These are phyloP conservation scores for Amanita inopinata DNA, from an alignment of 768 basidiomycete genomes.

Conservation along the genomic window DNA sequence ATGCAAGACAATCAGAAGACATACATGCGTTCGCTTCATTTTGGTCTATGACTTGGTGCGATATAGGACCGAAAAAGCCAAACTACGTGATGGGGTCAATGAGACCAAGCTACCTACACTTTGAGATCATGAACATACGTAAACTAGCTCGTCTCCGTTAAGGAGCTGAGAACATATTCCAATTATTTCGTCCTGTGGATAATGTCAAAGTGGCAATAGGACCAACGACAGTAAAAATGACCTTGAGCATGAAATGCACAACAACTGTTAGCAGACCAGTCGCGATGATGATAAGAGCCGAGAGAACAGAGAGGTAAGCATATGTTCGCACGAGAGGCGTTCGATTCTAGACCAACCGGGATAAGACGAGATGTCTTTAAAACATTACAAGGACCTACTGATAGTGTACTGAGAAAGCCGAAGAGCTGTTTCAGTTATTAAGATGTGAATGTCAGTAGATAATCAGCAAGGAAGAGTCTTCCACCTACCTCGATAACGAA, in stretches of 20 bases:
- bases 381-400: conserved; percentile 29
- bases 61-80: conserved; percentile 45
- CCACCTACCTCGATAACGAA: conserved; percentile 36
- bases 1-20: conserved; percentile 12
- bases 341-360: conserved; percentile 36
- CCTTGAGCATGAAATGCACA: conserved; percentile 64
- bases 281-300: conserved; percentile 38
- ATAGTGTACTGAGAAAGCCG: conserved; percentile 40
- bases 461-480: neutral
- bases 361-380: neutral
- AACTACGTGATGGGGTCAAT: conserved; percentile 16
- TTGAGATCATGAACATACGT: conserved; percentile 21
- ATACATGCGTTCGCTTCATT: conserved; percentile 39
- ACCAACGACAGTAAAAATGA: conserved; percentile 12
- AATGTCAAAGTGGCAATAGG: neutral
- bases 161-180: conserved; percentile 38
- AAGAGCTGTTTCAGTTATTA: conserved; percentile 22
- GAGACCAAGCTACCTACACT: no score
- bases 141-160: conserved; percentile 24
- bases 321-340: conserved; percentile 43
- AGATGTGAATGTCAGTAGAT: neutral
- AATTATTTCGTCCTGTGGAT: conserved; percentile 44
- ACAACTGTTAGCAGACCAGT: conserved; percentile 46
- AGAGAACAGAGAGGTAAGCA: conserved; percentile 38
- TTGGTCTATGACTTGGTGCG: conserved; percentile 19